Evolutionary conservation across 148 eudicot genomes (phyloP).

Genomic region (Dianthus caryophyllus): DNA sequence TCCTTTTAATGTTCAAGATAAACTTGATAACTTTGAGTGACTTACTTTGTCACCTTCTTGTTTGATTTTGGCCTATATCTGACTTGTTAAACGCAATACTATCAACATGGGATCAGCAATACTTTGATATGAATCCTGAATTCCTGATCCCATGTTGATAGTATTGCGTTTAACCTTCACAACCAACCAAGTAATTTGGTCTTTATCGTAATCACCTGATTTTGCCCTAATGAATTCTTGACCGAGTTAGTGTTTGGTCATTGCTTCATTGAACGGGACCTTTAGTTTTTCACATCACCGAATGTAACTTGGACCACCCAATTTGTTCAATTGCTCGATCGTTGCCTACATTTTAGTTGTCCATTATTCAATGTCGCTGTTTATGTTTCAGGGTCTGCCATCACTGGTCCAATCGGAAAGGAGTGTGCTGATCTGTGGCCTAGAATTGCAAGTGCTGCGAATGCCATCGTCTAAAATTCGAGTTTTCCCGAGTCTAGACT

Average conservation of each 20-base stretch:
- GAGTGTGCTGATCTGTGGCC: conserved; percentile 56
- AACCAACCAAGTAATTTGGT: no score
- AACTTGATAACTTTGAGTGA: neutral
- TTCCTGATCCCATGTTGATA: no score
- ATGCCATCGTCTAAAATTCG: conserved; percentile 39
- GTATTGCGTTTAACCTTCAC: no score
- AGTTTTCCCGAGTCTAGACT: neutral
- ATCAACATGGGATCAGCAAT: no score
- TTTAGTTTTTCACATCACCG: no score
- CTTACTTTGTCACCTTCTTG: neutral
- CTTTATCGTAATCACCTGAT: no score
- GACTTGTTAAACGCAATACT: no score
- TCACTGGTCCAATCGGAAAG: conserved; percentile 50
- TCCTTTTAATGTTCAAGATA: neutral
- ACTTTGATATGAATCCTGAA: no score
- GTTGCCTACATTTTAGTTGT: neutral
- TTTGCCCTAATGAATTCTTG: no score
- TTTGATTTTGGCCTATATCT: conserved; percentile 7
- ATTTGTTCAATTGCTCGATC: neutral
- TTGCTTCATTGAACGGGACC: no score
- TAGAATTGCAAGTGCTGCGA: conserved; percentile 49
- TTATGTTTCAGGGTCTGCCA: conserved; percentile 39
- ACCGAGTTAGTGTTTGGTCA: no score
- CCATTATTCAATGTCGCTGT: neutral
- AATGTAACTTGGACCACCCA: no score